Conservation (phyloP, 306 rosid genomes). For the Trifolium pratense region DNA sequence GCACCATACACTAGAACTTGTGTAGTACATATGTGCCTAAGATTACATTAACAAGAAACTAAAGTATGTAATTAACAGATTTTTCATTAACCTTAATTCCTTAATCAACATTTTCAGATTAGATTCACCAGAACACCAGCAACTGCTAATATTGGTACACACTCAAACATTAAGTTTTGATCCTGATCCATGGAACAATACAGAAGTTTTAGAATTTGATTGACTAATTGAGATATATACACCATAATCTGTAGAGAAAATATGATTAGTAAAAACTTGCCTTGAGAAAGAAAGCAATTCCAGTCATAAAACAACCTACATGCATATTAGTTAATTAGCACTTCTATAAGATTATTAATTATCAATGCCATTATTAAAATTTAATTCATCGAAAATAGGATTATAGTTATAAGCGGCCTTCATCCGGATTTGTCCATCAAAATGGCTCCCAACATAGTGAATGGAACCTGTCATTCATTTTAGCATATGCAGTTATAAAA, state of each 20-base stretch:
- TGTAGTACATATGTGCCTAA: conserved; percentile 69
- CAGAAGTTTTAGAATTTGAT: conserved; percentile 10
- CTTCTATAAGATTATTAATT: neutral
- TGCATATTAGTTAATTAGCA: neutral
- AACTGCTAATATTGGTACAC: conserved; percentile 55
- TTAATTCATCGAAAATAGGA: neutral
- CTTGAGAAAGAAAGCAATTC: conserved; percentile 65
- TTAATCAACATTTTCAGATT: neutral
- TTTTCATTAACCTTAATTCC: too few relatives aligned
- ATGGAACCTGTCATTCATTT: conserved; percentile 58
- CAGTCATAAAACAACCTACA: conserved; percentile 59
- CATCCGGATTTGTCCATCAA: conserved; percentile 75
- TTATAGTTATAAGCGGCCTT: conserved; percentile 68
- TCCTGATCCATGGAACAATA: conserved; percentile 44
- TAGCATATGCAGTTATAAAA: neutral
- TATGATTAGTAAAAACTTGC: conserved; percentile 41
- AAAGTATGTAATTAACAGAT: neutral
- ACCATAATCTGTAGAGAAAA: neutral
- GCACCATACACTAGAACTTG: conserved; percentile 67
- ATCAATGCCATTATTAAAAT: too few relatives aligned
- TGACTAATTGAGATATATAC: conserved; percentile 1
- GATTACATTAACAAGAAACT: neutral
- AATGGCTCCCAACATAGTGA: conserved; percentile 58
- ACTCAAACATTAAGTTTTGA: conserved; percentile 40
- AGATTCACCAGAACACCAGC: conserved; percentile 69